Evolutionary conservation across 305 asterid species (phyloP), one percentile per base, ranked within the genome.

Genomic region (Fraxinus greggii): DNA sequence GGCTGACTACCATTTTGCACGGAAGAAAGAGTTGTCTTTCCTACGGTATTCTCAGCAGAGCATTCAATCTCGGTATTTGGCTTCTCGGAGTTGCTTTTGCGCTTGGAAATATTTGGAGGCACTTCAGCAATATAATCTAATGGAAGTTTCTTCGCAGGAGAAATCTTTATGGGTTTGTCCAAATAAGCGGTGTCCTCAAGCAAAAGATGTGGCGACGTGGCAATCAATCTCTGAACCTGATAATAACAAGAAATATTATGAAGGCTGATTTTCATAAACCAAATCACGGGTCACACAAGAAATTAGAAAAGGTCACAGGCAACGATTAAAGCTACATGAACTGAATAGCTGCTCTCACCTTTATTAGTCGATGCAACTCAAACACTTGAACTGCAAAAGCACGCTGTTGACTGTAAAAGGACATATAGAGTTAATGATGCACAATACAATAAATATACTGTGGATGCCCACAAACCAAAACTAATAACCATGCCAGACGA

Each of bases 321-420:
- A 23, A 38, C 24, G n/a, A 32, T 10, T 1, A 40, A 77, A 72
- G 61, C 36, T 32, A 79, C 51, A 51, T 21, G 24, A 83, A 74
- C 28, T 56, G 13, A 75, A 31, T 28, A 42, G 72, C 10, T 17
- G 70, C 5, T 48, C 72, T 73, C 81, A 93, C 99, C 99, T 92
- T 89, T 45, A 95, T 82, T 81, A 95, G 83, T 90, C 95, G 87
- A 84, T 95, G 98, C 97, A 95, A 86, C 93, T 95, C 99, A 31
- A 95, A 95, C 33, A 94, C 90, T 94, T 95, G 99, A 88, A 91
- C 92, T n/a, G 97, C 97, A 87, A 95, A 95, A 78, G 87, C 92
- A 84, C 97, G 86, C 87, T 94, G 98, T 82, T 94, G 99, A 83
- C 99, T 95, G 93, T 81, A 85, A 77, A 31, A 79, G 54, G 51